These are phyloP conservation scores for Monosporascus cannonballus DNA, from an alignment of 2,329 filamentous ascomycete genomes.

Conservation along the genomic window DNA sequence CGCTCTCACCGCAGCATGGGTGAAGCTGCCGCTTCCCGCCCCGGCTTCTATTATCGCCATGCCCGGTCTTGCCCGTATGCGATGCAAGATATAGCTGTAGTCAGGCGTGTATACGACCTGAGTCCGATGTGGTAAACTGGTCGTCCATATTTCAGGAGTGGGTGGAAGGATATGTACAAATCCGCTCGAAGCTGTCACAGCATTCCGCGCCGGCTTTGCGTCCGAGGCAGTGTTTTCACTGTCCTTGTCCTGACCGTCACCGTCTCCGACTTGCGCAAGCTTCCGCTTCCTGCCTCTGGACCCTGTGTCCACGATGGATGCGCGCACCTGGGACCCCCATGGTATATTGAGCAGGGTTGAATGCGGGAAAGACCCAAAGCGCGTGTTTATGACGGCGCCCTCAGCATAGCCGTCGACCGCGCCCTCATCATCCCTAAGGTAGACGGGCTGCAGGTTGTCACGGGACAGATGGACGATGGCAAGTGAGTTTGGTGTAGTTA, in stretches of 20 bases:
- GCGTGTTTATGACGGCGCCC: constrained; percentile 79
- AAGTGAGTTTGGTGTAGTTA: constrained; percentile 59
- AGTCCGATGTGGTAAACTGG: constrained; percentile 71
- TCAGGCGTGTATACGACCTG: constrained; percentile 85
- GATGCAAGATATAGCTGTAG: constrained; percentile 77
- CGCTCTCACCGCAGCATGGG: constrained; percentile 69
- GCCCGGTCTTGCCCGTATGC: constrained; percentile 68
- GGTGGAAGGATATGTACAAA: constrained; percentile 76
- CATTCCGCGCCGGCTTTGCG: constrained; percentile 21
- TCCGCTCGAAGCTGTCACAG: constrained; percentile 54
- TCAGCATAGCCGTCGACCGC: constrained; percentile 67
- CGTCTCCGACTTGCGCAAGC: constrained; percentile 36
- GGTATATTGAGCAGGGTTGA: constrained; percentile 69
- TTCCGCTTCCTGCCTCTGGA: constrained; percentile 72
- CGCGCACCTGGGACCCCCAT: constrained; percentile 89
- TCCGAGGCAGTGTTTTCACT: constrained; percentile 14
- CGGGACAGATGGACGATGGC: constrained; percentile 85
- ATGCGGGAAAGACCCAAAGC: constrained; percentile 87
- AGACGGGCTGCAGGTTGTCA: constrained; percentile 74
- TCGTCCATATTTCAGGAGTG: constrained; percentile 78
- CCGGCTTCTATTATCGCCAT: constrained; percentile 73
- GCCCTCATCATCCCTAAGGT: constrained; percentile 56
- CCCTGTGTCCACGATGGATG: constrained; percentile 85
- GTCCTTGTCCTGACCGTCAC: constrained; percentile 37
- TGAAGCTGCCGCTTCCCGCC: constrained; percentile 77